Percentiles rank a stretch among this genome's conserved stretches.
phyloP scores from a whole-genome alignment of 805 yeast genomes.

The Candida railenensis region DNA sequence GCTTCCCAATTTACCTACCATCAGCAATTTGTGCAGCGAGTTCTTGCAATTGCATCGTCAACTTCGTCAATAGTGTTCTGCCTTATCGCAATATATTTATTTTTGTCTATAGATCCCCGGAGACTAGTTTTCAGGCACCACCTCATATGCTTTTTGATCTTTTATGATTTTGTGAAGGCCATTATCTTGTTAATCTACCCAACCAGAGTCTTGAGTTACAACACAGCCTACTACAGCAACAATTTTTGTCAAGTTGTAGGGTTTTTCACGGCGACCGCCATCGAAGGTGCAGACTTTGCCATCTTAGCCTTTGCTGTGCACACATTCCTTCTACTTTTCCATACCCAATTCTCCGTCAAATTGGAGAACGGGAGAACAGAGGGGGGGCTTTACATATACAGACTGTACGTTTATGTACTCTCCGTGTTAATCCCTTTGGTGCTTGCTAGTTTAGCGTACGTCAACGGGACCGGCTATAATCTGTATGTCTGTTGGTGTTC shows the following conservation, averaged over 20 bases:
- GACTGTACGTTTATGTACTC: slow-evolving; percentile 57
- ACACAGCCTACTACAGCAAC: slow-evolving; percentile 44
- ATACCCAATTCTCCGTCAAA: slow-evolving; percentile 48
- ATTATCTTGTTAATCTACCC: slow-evolving; percentile 69
- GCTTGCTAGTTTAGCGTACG: slow-evolving; percentile 71
- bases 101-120: slow-evolving; percentile 62
- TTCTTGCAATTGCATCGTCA: slow-evolving; percentile 38
- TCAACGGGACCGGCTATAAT: slow-evolving; percentile 51
- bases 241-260: slow-evolving; percentile 67
- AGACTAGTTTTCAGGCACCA: slow-evolving; percentile 67
- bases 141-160: slow-evolving; percentile 63
- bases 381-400: slow-evolving; percentile 68
- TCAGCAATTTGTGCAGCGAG: slow-evolving; percentile 31
- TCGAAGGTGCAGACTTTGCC: slow-evolving; percentile 85
- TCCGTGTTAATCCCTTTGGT: slow-evolving; percentile 62
- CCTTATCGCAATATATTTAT: slow-evolving; percentile 57
- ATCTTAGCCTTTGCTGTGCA: slow-evolving; percentile 82
- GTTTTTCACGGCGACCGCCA: slow-evolving; percentile 75
- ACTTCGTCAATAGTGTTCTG: slow-evolving; percentile 45
- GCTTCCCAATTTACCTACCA: slow-evolving; percentile 25
- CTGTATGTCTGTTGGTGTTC: slow-evolving; percentile 77
- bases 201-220: slow-evolving; percentile 46
- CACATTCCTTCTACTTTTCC: slow-evolving; percentile 70
- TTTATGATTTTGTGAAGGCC: slow-evolving; percentile 76
- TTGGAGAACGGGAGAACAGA: slow-evolving; percentile 45